A percentile compares a stretch with the other conserved stretches of the same genome.
Evolutionary conservation across 2,329 filamentous ascomycete genomes (phyloP).

Genomic region (Fusarium lyarnte): DNA sequence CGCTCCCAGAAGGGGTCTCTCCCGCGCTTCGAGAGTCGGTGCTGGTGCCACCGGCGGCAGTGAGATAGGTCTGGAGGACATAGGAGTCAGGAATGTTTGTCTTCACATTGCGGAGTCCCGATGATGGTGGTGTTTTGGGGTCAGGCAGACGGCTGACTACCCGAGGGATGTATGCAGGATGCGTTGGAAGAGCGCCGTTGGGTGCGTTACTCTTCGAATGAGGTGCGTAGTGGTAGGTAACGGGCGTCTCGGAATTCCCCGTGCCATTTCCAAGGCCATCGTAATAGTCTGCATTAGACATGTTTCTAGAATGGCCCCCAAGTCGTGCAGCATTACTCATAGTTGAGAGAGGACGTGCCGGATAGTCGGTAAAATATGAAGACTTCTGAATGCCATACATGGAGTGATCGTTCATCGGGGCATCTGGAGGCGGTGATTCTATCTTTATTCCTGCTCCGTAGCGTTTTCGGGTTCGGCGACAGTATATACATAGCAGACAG

Average conservation of each 20-base stretch:
- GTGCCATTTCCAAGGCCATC: background rate
- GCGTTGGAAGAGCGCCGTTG: slow-evolving; percentile 10
- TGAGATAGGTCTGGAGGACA: slow-evolving; percentile 49
- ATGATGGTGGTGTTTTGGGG: background rate
- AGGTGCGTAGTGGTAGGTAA: slow-evolving; percentile 27
- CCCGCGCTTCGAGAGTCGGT: background rate
- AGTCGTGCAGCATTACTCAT: background rate
- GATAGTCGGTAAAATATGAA: background rate
- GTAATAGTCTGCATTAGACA: slow-evolving; percentile 23
- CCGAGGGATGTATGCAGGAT: slow-evolving; percentile 27
- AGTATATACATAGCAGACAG: slow-evolving; percentile 59
- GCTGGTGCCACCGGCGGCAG: slow-evolving; percentile 34
- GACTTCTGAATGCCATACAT: slow-evolving; percentile 24
- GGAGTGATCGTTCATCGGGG: slow-evolving; percentile 9
- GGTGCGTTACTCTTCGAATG: slow-evolving; percentile 15
- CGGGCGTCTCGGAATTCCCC: background rate
- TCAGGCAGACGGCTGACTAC: slow-evolving; percentile 6
- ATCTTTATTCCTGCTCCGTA: slow-evolving; percentile 18
- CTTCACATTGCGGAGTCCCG: background rate
- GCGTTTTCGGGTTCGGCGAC: slow-evolving; percentile 45
- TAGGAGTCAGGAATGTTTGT: slow-evolving; percentile 46
- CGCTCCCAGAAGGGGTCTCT: background rate
- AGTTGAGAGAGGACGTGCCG: background rate
- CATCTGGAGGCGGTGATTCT: slow-evolving; percentile 6
- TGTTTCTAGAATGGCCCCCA: background rate